Evolutionary conservation across 805 yeast species (phyloP), one percentile per base, ranked within the genome.

Genomic region (Yamadazyma akitaensis): DNA sequence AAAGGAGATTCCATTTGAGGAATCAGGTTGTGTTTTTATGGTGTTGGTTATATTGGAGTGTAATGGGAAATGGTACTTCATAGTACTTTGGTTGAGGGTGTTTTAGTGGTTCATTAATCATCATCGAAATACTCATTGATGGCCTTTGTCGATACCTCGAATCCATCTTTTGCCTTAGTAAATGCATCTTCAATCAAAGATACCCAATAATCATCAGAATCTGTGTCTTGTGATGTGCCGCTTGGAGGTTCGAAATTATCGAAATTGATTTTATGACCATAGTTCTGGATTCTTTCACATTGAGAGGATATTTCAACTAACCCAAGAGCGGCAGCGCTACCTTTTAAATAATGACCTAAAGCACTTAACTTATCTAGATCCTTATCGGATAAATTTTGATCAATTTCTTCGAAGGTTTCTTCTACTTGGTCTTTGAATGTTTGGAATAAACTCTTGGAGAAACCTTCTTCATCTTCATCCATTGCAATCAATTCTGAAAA

Each of bases 391-490:
- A 87, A 60, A n/a, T 80, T 76, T 7, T 67, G 67, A 47, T 83
- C 84, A 62, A 94, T 86, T 51, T 87, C 81, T 33, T 66, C 70
- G 58, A 91, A 87, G 0, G 96, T 92, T 16, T 82, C 84, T 49
- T 76, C 74, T 5, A 96, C 96, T 67, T 94, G 99, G 47, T 88
- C 96, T 48, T 85, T 88, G 64, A 88, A 92, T 28, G 95, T 90
- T 50, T 79, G 79, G 45, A 92, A 84, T 47, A 94, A 73, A 32
- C 85, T 77, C 56, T 81, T 73, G 30, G 92, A 84, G 71, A 94
- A 94, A 7, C 89, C 96, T 49, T 91, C 94, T 60, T 87, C 96
- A 58, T 92, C 98, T 60, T 92, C 97, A 65, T 94, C 99, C 97
- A 94, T 91, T 44, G 88, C 83, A 42, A 91, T 78, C 48, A 94